Percentiles rank a stretch among this genome's conserved stretches.
phyloP scores from a whole-genome alignment of 2,329 filamentous ascomycete genomes.

The Phoma sp. region DNA sequence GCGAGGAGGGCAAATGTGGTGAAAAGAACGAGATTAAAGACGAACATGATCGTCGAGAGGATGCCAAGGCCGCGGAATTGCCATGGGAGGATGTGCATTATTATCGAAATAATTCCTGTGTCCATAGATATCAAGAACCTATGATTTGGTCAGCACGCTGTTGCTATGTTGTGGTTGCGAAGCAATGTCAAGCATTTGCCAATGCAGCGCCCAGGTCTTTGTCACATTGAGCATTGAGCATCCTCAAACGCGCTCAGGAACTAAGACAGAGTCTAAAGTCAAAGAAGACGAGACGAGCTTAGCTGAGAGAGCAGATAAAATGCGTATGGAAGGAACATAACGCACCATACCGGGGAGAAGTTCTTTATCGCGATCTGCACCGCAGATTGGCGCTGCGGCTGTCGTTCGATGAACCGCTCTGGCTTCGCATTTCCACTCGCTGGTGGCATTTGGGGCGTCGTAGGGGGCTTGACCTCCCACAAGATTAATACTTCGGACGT shows the following conservation, averaged over 20 bases:
- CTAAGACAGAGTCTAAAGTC: not conserved
- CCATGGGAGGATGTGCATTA: constrained; percentile 65
- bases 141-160: not conserved
- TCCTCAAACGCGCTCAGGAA: not conserved
- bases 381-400: constrained; percentile 18
- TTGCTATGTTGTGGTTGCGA: not conserved
- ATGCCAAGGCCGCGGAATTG: constrained; percentile 58
- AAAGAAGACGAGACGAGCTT: not conserved
- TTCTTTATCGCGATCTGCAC: constrained; percentile 27
- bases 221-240: not conserved
- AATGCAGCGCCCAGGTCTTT: not conserved
- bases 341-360: constrained; percentile 27
- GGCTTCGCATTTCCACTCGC: constrained; percentile 10
- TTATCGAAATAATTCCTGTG: constrained; percentile 66
- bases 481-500: not conserved
- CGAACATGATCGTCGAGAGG: constrained; percentile 24
- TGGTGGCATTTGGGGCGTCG: constrained; percentile 5
- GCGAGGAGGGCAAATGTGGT: constrained; percentile 16
- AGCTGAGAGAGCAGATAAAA: not conserved
- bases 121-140: constrained; percentile 55
- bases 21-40: constrained; percentile 28
- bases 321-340: not conserved
- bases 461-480: not conserved
- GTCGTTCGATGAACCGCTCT: constrained; percentile 11
- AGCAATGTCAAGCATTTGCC: constrained; percentile 4